Conservation (phyloP, 352 stramenopile genomes). For the Aphanomyces invadans region DNA sequence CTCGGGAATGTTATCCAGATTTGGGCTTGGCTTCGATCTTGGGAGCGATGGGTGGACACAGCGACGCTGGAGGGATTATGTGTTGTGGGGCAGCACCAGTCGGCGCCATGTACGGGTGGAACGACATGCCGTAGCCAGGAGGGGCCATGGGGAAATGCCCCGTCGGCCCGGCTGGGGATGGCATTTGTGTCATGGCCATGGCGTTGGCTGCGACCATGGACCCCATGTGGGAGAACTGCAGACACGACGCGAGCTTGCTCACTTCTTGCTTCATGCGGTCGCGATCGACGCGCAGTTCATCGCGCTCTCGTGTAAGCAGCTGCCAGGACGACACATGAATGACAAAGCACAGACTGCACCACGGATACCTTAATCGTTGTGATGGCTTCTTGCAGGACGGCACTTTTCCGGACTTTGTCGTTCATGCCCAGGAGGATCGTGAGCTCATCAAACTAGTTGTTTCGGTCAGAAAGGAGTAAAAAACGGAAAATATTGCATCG, state of each 20-base stretch:
- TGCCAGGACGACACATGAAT: background rate
- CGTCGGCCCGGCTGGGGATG: background rate
- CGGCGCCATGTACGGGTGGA: slow-evolving; percentile 9
- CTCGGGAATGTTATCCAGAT: background rate
- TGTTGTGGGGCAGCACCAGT: background rate
- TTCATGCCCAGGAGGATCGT: slow-evolving; percentile 58
- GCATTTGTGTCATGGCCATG: slow-evolving; percentile 33
- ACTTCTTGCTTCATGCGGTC: slow-evolving; percentile 59
- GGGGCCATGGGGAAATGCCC: slow-evolving; percentile 9
- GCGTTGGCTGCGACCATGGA: slow-evolving; percentile 42
- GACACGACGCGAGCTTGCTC: slow-evolving; percentile 51
- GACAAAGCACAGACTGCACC: background rate
- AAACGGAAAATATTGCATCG: slow-evolving; percentile 1
- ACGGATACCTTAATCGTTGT: slow-evolving; percentile 54
- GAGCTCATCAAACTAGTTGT: slow-evolving; percentile 70
- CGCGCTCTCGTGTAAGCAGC: slow-evolving; percentile 46
- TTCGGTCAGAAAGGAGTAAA: background rate
- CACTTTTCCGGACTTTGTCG: slow-evolving; percentile 65
- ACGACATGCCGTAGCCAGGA: slow-evolving; percentile 15
- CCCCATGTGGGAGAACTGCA: slow-evolving; percentile 56
- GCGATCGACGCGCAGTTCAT: slow-evolving; percentile 50
- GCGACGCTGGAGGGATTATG: background rate
- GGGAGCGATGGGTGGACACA: slow-evolving; percentile 20
- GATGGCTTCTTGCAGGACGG: slow-evolving; percentile 62
- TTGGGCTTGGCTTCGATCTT: slow-evolving; percentile 16